Percentiles rank a stretch among this genome's conserved stretches.
These are phyloP conservation scores for Tolypocladium tundrense DNA, from an alignment of 2,329 filamentous ascomycete genomes.

Conservation along the genomic window DNA sequence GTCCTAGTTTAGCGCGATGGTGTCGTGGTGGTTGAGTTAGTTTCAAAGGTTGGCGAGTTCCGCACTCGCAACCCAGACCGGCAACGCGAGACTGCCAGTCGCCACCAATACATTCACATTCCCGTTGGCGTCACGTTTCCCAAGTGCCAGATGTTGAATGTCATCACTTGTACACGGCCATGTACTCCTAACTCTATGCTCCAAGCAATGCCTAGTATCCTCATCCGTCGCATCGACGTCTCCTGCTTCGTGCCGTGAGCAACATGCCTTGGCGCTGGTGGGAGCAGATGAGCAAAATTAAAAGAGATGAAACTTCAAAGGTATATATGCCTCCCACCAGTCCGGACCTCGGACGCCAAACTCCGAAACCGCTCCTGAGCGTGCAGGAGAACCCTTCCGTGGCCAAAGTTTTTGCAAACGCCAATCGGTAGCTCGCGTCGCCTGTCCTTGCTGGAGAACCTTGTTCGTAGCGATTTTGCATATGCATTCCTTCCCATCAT, in stretches of 20 bases:
- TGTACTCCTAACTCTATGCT: not conserved
- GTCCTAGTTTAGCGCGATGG: too few species aligned
- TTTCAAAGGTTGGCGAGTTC: too few species aligned
- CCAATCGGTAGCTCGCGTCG: not conserved
- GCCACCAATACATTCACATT: not conserved
- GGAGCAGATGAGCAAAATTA: not conserved
- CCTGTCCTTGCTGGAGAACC: not conserved
- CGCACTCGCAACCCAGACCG: too few species aligned
- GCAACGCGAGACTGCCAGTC: too few species aligned
- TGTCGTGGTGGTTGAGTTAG: too few species aligned
- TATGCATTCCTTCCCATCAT: constrained; percentile 5
- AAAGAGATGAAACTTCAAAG: not conserved
- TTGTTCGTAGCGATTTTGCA: constrained; percentile 4
- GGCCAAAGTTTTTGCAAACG: not conserved
- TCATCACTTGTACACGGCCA: not conserved
- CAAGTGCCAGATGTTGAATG: not conserved
- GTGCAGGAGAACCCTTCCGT: not conserved
- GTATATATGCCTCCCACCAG: not conserved
- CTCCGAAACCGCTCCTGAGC: not conserved
- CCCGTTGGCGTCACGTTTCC: not conserved
- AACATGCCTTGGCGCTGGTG: not conserved
- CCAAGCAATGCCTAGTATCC: not conserved
- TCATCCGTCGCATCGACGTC: not conserved
- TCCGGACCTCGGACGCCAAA: not conserved
- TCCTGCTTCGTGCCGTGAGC: not conserved